A percentile compares a stretch with the other conserved stretches of the same genome.
Conservation (phyloP, 345 rosid species). For the Cardamine chenopodiifolia region DNA sequence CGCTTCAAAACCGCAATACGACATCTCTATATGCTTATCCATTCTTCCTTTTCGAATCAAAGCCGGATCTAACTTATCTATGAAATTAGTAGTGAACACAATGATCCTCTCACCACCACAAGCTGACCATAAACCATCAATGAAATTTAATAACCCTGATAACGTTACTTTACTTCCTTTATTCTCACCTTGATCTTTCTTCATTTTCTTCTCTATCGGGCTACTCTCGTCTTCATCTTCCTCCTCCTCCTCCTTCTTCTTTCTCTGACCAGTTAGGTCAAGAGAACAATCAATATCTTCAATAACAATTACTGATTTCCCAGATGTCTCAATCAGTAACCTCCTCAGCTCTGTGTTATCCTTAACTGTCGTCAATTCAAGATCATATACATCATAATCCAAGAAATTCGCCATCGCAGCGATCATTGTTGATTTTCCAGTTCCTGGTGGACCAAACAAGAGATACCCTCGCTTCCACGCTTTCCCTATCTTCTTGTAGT, state of each 20-base stretch:
- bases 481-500: constrained; percentile 60
- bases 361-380: constrained; percentile 58
- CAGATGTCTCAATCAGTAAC: constrained; percentile 54
- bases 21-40: constrained; percentile 53
- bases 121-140: constrained; percentile 57
- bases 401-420: constrained; percentile 69
- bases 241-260: constrained; percentile 22
- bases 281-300: constrained; percentile 80
- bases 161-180: constrained; percentile 48
- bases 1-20: constrained; percentile 47
- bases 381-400: constrained; percentile 66
- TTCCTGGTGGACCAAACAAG: constrained; percentile 69
- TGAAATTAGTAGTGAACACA: constrained; percentile 53
- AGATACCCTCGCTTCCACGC: constrained; percentile 83
- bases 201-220: constrained; percentile 4
- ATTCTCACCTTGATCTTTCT: constrained; percentile 17
- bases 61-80: constrained; percentile 51
- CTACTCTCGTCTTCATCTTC: constrained; percentile 23
- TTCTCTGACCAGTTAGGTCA: constrained; percentile 54
- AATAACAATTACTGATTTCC: constrained; percentile 56
- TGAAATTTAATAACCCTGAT: constrained; percentile 49
- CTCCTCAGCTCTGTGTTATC: constrained; percentile 62
- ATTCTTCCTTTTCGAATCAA: constrained; percentile 53
- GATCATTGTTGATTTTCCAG: constrained; percentile 74
- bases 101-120: constrained; percentile 55